phyloP scores from a whole-genome alignment of 495 filamentous ascomycete species.

The Parmelia sp. region DNA sequence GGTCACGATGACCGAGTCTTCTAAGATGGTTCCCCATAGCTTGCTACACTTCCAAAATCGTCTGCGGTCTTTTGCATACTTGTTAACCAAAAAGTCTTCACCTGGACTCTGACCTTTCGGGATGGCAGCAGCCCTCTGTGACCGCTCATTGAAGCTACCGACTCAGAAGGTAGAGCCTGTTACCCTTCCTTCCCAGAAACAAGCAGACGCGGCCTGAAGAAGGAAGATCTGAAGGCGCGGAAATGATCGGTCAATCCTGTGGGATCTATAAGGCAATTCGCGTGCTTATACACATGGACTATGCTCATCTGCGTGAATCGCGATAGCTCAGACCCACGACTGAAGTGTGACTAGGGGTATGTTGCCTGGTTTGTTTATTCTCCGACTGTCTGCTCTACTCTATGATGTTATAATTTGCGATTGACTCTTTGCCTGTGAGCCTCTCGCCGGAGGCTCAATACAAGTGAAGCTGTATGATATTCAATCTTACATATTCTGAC shows the following conservation, averaged over 20 bases:
- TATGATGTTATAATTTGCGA: slow-evolving; percentile 99
- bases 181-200: not conserved
- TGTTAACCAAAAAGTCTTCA: not conserved
- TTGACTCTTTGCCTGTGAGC: slow-evolving; percentile 74
- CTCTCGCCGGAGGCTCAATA: slow-evolving; percentile 82
- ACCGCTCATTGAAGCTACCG: not conserved
- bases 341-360: not conserved
- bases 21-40: not conserved
- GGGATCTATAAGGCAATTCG: not conserved
- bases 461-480: slow-evolving; percentile 69
- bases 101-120: not conserved
- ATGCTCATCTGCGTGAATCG: not conserved
- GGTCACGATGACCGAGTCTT: not conserved
- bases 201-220: not conserved
- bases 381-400: not conserved
- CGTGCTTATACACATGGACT: not conserved
- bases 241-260: not conserved
- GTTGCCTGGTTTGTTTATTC: not conserved
- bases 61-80: not conserved
- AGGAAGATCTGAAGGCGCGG: not conserved
- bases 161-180: not conserved
- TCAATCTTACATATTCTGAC: slow-evolving; percentile 98
- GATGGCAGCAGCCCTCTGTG: not conserved
- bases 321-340: not conserved
- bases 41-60: not conserved